A percentile compares a stretch with the other conserved stretches of the same genome.
phyloP scores from a whole-genome alignment of 2,329 filamentous ascomycete genomes.

The Aspergillus novofumigatus region DNA sequence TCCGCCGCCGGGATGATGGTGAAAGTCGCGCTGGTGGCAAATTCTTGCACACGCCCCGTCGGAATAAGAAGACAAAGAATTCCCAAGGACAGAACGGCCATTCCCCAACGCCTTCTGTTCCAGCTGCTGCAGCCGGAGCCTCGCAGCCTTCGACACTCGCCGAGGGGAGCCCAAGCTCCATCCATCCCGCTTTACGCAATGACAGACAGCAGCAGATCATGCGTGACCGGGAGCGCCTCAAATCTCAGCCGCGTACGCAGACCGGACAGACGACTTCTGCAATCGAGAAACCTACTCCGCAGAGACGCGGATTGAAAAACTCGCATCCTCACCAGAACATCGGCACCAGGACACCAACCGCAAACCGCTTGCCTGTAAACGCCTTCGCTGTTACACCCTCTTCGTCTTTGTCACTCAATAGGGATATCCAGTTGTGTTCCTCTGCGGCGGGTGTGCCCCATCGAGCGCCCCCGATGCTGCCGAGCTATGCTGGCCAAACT shows the following conservation, averaged over 20 bases:
- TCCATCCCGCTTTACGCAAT: constrained; percentile 13
- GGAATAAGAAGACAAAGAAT: not conserved
- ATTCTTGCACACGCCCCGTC: constrained; percentile 8
- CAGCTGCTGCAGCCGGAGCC: not conserved
- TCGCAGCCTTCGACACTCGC: not conserved
- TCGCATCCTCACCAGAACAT: not conserved
- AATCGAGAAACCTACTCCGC: not conserved
- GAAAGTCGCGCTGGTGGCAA: constrained; percentile 2
- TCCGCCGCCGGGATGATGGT: constrained; percentile 13
- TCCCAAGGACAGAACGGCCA: not conserved
- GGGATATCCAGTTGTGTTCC: not conserved
- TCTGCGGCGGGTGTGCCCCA: not conserved
- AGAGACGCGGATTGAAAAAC: not conserved
- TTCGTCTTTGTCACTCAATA: not conserved
- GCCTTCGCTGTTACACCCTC: not conserved
- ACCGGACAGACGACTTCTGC: not conserved
- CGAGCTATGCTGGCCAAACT: not conserved
- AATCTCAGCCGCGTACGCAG: not conserved
- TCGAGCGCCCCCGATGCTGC: not conserved
- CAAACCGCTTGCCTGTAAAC: not conserved
- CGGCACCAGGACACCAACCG: not conserved
- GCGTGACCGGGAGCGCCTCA: constrained; percentile 9
- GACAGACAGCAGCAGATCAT: constrained; percentile 9
- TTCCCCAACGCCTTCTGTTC: constrained; percentile 3
- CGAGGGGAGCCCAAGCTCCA: constrained; percentile 4